Evolutionary conservation across 2,329 filamentous ascomycete genomes (phyloP).

Genomic region (Trichophaea hybrida): DNA sequence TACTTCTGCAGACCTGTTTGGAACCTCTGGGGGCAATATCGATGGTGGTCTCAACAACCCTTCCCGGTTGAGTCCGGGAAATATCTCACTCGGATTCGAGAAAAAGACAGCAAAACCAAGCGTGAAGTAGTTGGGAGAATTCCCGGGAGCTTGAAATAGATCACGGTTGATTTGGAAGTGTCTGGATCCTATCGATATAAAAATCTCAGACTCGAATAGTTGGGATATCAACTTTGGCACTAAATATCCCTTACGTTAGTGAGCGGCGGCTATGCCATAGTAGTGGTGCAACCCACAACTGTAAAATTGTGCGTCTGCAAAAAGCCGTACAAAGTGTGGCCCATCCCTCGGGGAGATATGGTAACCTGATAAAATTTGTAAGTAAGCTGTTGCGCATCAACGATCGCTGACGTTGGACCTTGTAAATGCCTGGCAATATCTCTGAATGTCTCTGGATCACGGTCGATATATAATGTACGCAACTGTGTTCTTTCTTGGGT

Average conservation of each 20-base stretch:
- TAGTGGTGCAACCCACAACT: conserved; percentile 42
- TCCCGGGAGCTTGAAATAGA: conserved; percentile 69
- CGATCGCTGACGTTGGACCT: conserved; percentile 33
- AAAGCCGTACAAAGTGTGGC: conserved; percentile 77
- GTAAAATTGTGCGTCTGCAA: conserved; percentile 92
- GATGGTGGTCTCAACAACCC: conserved; percentile 73
- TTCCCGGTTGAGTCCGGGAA: conserved; percentile 68
- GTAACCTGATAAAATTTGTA: conserved; percentile 44
- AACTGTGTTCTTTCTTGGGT: conserved; percentile 46
- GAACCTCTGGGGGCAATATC: conserved; percentile 68
- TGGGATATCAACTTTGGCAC: conserved; percentile 81
- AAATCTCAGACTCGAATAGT: conserved; percentile 81
- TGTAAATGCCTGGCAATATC: conserved; percentile 86
- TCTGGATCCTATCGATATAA: conserved; percentile 73
- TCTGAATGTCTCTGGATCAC: conserved; percentile 74
- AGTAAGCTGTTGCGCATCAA: background rate
- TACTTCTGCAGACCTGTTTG: conserved; percentile 64
- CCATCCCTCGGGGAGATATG: conserved; percentile 69
- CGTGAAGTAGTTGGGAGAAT: conserved; percentile 92
- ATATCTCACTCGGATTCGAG: conserved; percentile 61
- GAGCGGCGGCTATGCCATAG: background rate
- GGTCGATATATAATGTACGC: conserved; percentile 84
- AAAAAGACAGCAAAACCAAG: conserved; percentile 84
- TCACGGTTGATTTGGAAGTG: conserved; percentile 85
- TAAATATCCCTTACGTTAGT: conserved; percentile 30